Base-by-base conservation (phyloP, 164 flowering plant genomes). In the Litsea cubeba region DNA sequence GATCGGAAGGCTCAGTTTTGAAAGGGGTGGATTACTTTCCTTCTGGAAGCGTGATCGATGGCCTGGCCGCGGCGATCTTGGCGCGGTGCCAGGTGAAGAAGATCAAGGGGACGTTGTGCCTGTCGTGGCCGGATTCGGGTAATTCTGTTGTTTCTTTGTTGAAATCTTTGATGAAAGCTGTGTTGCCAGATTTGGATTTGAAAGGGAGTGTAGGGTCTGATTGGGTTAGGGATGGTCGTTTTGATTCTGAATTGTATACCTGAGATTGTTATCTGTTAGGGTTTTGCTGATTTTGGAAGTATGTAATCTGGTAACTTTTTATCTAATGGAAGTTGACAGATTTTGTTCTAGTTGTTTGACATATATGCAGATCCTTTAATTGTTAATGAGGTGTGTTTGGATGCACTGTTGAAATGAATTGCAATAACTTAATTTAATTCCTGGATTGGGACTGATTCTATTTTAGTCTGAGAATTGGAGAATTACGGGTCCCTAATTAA, bases 1-100 rank as follows among this genome's bases (percentile, higher is more conserved):
- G 75, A 65, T 7, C 71, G 3, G 78, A 25, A 5, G 71, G 35
- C 20, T 30, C 65, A 2, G 10, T 50, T 62, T 64, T 71, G 12
- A 51, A 11, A 17, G 66, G 35, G 1, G n/a, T 76, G 71, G 73
- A 65, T 20, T 71, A 71, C 28, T 76, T 71, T 15, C 75, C 78
- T 1, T 76, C 78, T 23, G 78, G 78, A 4, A 76, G 75, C 51
- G 73, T 76, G 70, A 66, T 72, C 18, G 78, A 76, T 12, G 75
- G 78, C 28, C 40, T 71, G 10, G 78, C 57, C 2, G 78, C 78
- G 8, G 70, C 78, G 7, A 15, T 76, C 3, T 25, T 76, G 64
- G 74, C 65, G 10, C 71, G 50, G 20, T 76, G 78, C 65, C 75
- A 76, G 71, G 58, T 71, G 58, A 49, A 63, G 66, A 67, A 67